phyloP scores from a whole-genome alignment of 176 grass and related monocot species.

The Paspalum vaginatum region DNA sequence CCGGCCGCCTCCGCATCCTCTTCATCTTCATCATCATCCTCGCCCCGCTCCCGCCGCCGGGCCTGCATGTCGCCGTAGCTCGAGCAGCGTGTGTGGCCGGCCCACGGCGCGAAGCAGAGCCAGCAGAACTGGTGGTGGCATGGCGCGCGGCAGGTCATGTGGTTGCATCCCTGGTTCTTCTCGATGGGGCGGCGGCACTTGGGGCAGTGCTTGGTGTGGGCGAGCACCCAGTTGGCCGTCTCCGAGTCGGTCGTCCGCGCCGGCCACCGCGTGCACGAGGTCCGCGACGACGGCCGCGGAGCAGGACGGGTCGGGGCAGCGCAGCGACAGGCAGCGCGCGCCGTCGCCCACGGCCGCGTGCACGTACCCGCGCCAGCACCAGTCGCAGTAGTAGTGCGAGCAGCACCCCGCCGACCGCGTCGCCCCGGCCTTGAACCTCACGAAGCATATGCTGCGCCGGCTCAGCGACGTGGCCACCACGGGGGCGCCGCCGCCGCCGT shows the following conservation, averaged over 20 bases:
- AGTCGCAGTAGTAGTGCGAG: conserved; percentile 15
- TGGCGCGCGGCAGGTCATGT: conserved; percentile 33
- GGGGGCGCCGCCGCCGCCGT: not conserved
- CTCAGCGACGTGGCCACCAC: not conserved
- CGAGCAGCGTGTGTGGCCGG: not conserved
- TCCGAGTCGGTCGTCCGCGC: not conserved
- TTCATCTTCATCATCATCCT: not conserved
- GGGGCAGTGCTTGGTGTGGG: conserved; percentile 41
- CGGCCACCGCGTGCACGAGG: conserved; percentile 12
- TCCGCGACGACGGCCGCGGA: not conserved
- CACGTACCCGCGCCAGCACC: too few species aligned
- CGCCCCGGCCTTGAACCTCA: not conserved
- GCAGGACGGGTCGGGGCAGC: conserved; percentile 37
- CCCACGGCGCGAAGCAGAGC: conserved; percentile 28
- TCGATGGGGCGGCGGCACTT: not conserved
- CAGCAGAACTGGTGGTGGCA: conserved; percentile 43
- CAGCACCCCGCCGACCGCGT: conserved; percentile 11
- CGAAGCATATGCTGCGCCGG: conserved; percentile 13
- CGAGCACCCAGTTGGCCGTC: conserved; percentile 30
- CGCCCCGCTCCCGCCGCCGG: not conserved
- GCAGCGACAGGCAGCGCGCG: too few species aligned
- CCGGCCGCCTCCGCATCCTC: too few species aligned
- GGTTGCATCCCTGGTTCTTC: not conserved
- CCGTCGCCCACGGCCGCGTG: too few species aligned
- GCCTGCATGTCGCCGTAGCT: not conserved